phyloP scores from a whole-genome alignment of 495 filamentous ascomycete genomes.

The Xanthoparmelia taractica region DNA sequence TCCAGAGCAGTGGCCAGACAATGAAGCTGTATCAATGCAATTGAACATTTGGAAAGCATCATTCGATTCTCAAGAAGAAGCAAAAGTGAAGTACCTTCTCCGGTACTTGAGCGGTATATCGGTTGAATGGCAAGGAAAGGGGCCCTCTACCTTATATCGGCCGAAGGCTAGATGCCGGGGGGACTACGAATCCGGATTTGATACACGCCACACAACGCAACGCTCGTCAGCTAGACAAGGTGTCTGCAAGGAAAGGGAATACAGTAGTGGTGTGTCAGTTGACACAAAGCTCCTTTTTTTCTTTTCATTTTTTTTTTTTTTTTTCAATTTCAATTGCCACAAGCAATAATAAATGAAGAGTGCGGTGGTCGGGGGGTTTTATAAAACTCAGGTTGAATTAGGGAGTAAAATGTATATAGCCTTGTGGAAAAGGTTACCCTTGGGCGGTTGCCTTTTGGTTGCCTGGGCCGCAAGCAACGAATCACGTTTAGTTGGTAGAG shows the following conservation, averaged over 20 bases:
- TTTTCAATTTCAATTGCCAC: too few relatives aligned
- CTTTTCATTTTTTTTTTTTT: too few relatives aligned
- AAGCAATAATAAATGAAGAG: too few relatives aligned
- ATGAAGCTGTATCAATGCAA: background rate
- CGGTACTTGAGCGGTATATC: background rate
- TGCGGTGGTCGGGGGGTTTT: too few relatives aligned
- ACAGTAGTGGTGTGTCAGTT: too few relatives aligned
- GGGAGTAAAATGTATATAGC: constrained; percentile 3
- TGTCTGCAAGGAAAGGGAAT: background rate
- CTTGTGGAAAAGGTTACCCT: constrained; percentile 4
- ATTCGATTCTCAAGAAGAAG: background rate
- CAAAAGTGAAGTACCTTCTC: background rate
- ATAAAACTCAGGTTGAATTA: too few relatives aligned
- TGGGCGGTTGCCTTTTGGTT: constrained; percentile 4
- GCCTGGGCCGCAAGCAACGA: constrained; percentile 16
- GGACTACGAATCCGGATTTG: constrained; percentile 11
- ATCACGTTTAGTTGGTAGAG: too few relatives aligned
- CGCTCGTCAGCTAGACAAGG: constrained; percentile 8
- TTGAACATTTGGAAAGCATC: background rate
- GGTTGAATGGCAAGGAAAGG: background rate
- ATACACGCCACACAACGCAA: constrained; percentile 8
- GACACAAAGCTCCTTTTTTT: too few relatives aligned
- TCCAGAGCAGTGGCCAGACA: background rate
- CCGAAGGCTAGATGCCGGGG: constrained; percentile 12
- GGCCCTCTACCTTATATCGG: constrained; percentile 1